A percentile compares a stretch with the other conserved stretches of the same genome.
phyloP scores from a whole-genome alignment of 2,329 filamentous ascomycete genomes.

The Pleochaeta shiraiana region DNA sequence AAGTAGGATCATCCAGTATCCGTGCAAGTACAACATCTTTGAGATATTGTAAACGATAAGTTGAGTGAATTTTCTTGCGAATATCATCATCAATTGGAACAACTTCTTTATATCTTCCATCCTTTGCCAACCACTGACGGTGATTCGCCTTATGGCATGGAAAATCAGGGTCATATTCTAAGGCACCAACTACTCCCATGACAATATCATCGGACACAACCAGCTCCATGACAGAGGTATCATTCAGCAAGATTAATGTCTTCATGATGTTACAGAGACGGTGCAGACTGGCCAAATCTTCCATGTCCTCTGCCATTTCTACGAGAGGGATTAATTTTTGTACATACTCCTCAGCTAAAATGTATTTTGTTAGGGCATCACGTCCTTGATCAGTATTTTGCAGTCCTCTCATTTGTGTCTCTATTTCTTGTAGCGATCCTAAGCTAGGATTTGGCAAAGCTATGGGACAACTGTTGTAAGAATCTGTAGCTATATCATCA shows the following conservation, averaged over 20 bases:
- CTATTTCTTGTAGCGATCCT: slow-evolving; percentile 65
- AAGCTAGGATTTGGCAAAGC: slow-evolving; percentile 60
- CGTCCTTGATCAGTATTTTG: slow-evolving; percentile 54
- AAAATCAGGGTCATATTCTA: slow-evolving; percentile 97
- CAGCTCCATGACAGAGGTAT: slow-evolving; percentile 83
- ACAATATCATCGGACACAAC: slow-evolving; percentile 80
- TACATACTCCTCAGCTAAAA: slow-evolving; percentile 73
- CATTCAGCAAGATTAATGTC: slow-evolving; percentile 80
- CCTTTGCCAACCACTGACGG: slow-evolving; percentile 72
- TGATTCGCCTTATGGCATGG: slow-evolving; percentile 96
- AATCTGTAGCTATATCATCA: slow-evolving; percentile 63
- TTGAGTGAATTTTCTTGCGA: slow-evolving; percentile 82
- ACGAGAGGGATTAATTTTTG: slow-evolving; percentile 70
- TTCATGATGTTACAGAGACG: slow-evolving; percentile 97
- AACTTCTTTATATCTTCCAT: slow-evolving; percentile 88
- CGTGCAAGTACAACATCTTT: slow-evolving; percentile 96
- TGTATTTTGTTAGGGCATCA: slow-evolving; percentile 70
- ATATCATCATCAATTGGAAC: slow-evolving; percentile 68
- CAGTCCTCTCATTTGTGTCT: slow-evolving; percentile 60
- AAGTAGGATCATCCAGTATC: slow-evolving; percentile 93
- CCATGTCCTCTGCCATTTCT: slow-evolving; percentile 72
- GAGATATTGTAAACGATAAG: slow-evolving; percentile 85
- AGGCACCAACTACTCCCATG: slow-evolving; percentile 76
- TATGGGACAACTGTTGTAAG: slow-evolving; percentile 40
- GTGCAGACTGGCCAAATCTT: slow-evolving; percentile 71